Evolutionary conservation across 306 rosid genomes (phyloP).

Genomic region (Albizia julibrissin): DNA sequence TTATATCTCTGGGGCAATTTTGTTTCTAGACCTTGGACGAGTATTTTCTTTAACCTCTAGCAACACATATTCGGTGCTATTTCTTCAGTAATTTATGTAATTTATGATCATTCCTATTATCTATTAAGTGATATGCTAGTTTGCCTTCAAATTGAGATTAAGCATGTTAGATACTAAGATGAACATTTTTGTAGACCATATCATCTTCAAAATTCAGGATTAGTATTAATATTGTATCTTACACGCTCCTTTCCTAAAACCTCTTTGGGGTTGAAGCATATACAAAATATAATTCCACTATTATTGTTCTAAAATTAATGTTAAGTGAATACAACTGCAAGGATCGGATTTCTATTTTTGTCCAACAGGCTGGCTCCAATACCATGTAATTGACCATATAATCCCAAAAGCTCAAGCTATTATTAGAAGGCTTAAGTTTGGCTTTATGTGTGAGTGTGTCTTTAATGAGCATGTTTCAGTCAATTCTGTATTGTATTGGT

Average conservation of each 20-base stretch:
- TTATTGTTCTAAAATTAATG: not conserved
- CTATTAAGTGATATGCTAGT: no score
- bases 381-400: not conserved
- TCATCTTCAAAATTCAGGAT: not conserved
- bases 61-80: not conserved
- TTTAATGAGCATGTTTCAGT: not conserved
- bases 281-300: not conserved
- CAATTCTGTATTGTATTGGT: not conserved
- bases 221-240: not conserved
- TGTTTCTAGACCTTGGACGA: constrained; percentile 1
- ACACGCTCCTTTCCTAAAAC: no score
- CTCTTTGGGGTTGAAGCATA: no score
- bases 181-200: not conserved
- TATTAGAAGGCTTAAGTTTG: not conserved
- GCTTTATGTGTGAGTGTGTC: not conserved
- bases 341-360: not conserved
- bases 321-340: not conserved
- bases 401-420: not conserved
- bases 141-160: not conserved
- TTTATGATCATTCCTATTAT: no score
- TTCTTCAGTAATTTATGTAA: constrained; percentile 3
- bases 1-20: not conserved
- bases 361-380: not conserved
- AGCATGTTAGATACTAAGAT: constrained; percentile 10
- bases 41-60: constrained; percentile 1